phyloP scores from a whole-genome alignment of 768 basidiomycete species.

The Serendipita vermifera region DNA sequence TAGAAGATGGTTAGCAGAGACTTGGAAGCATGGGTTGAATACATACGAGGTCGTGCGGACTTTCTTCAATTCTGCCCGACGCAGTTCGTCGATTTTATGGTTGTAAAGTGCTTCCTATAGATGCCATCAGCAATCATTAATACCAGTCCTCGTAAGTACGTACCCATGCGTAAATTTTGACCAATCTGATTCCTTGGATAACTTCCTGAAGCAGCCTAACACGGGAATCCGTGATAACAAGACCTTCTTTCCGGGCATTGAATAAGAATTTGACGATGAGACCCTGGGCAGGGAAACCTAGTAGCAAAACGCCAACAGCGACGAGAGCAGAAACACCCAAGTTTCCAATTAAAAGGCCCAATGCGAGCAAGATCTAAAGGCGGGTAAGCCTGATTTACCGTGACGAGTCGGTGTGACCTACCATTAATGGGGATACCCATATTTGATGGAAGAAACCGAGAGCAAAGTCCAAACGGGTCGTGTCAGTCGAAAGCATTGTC shows the following conservation, averaged over 20 bases:
- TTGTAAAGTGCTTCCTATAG: conserved; percentile 22
- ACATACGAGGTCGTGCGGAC: conserved; percentile 23
- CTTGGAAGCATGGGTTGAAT: neutral
- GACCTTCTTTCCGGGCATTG: conserved; percentile 38
- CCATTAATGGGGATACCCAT: neutral
- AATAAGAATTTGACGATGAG: conserved; percentile 41
- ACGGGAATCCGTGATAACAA: conserved; percentile 53
- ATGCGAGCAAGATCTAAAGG: conserved; percentile 43
- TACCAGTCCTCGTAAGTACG: too few relatives aligned
- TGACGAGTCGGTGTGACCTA: neutral
- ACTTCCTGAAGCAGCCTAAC: conserved; percentile 55
- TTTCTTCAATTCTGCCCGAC: conserved; percentile 19
- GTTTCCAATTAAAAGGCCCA: conserved; percentile 50
- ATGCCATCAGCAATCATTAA: too few relatives aligned
- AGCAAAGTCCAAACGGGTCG: conserved; percentile 41
- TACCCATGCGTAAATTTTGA: conserved; percentile 55
- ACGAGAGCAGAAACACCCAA: conserved; percentile 60
- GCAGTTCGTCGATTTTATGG: conserved; percentile 29
- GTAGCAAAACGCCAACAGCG: conserved; percentile 41
- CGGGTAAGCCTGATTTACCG: neutral
- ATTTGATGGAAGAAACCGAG: conserved; percentile 26
- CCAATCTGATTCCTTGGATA: conserved; percentile 50
- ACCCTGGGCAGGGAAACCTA: conserved; percentile 48
- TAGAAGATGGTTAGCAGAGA: conserved; percentile 11
- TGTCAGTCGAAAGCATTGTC: conserved; percentile 56